Base-by-base conservation (phyloP, 2,329 filamentous ascomycete genomes). In the Davidsoniella neocaledoniae region DNA sequence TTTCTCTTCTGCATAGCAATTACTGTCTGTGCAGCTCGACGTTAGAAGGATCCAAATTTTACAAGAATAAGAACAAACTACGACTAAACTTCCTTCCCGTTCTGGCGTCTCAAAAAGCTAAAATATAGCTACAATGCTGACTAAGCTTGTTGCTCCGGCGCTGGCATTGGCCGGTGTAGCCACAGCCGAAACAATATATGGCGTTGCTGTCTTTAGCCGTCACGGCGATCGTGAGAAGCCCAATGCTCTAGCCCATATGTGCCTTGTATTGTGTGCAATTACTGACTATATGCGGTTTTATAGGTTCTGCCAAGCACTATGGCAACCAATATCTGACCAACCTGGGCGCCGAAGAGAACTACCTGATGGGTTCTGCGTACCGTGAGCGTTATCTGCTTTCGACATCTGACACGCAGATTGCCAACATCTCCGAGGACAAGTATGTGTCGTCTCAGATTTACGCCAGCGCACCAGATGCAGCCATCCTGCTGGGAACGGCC, bases 281-380 rank as follows among this genome's bases (percentile, higher is more conserved):
- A 17, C 26, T 33, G 2, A 33, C 26, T 33, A 44, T 25, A 4
- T 21, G 21, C 10, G 8, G 2, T 2, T 4, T 1, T 23, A 9
- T n/a, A 64, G 62, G 62, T 3, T 60, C 59, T 26, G 59, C 62
- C 14, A 64, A 64, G 55, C 60, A 61, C 56, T 64, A 64, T 47
- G 58, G 58, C 14, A 55, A 56, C 29, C 60, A 63, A 52, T 48
- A 56, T 9, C 56, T 64, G 45, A 64, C 62, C n/a, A 58, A 55
- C 33, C 60, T 63, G n/a, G 62, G 62, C 4, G 61, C 61, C 21
- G 54, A 60, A 49, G 61, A 64, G 48, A 59, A 59, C 46, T 62
- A 58, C 46, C 52, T 56, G 29, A 57, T 61, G 12, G 62, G 56
- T n/a, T 42, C 44, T 36, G 52, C 54, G 21, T 58, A 56, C 50